phyloP scores from a whole-genome alignment of 495 filamentous ascomycete species.

The Penicillium antarcticum region DNA sequence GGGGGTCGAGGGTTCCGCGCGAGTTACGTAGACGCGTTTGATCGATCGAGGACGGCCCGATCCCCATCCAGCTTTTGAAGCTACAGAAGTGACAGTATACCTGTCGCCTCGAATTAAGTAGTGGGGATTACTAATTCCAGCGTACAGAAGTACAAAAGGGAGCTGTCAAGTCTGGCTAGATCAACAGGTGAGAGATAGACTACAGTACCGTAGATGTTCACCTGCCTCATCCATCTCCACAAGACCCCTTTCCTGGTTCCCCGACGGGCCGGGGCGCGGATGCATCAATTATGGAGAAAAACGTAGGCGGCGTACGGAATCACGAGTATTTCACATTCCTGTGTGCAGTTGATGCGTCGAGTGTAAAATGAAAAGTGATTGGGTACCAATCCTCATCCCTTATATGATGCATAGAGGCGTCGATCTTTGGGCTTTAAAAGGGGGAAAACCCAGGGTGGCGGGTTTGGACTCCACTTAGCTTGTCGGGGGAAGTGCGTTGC shows the following conservation, averaged over 20 bases:
- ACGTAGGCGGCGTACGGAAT: slow-evolving; percentile 1
- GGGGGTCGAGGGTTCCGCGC: slow-evolving; percentile 5
- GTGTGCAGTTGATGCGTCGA: too few relatives aligned
- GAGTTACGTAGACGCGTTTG: background rate
- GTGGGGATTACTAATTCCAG: background rate
- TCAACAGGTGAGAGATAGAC: background rate
- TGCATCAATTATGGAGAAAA: slow-evolving; percentile 5
- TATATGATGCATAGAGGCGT: background rate
- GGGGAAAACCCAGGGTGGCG: slow-evolving; percentile 8
- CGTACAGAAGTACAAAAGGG: background rate
- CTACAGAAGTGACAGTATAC: slow-evolving; percentile 12
- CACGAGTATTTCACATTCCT: background rate
- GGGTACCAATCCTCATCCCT: too few relatives aligned
- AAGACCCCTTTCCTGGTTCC: slow-evolving; percentile 3
- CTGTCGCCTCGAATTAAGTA: slow-evolving; percentile 10
- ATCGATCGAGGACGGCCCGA: slow-evolving; percentile 10
- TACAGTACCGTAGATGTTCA: background rate
- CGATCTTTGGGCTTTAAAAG: background rate
- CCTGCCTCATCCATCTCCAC: background rate
- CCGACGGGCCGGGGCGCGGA: slow-evolving; percentile 13
- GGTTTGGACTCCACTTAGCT: slow-evolving; percentile 10
- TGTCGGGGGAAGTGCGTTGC: slow-evolving; percentile 7
- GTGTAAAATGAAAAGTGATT: too few relatives aligned
- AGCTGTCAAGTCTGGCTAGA: slow-evolving; percentile 1
- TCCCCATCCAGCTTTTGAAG: slow-evolving; percentile 11